Conservation (phyloP, 2,329 filamentous ascomycete genomes). For the Apiospora arundinis region DNA sequence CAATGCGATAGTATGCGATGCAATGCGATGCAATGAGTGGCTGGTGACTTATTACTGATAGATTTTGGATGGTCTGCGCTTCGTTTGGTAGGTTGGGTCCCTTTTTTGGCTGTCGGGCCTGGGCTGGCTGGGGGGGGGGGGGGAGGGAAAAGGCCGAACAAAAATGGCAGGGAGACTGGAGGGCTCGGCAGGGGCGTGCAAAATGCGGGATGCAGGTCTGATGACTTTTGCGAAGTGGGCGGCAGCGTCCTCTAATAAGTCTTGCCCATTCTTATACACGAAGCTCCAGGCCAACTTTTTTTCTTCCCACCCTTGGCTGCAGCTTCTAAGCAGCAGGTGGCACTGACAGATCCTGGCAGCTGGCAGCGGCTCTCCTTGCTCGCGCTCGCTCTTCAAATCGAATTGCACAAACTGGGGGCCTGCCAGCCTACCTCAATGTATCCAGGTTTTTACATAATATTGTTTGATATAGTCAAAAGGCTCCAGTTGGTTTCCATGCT, state of each 20-base stretch:
- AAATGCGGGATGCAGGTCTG: slow-evolving; percentile 29
- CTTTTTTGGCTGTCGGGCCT: slow-evolving; percentile 1
- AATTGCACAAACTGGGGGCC: neutral
- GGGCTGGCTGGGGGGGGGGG: slow-evolving; percentile 3
- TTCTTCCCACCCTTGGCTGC: slow-evolving; percentile 15
- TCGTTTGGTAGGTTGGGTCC: slow-evolving; percentile 17
- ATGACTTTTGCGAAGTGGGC: slow-evolving; percentile 31
- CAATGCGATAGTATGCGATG: slow-evolving; percentile 3
- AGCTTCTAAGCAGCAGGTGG: slow-evolving; percentile 23
- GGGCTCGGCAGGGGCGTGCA: slow-evolving; percentile 21
- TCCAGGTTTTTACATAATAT: neutral
- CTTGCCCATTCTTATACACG: slow-evolving; percentile 29
- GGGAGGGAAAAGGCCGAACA: slow-evolving; percentile 12
- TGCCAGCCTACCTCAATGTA: too few species aligned
- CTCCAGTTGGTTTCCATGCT: neutral
- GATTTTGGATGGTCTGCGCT: slow-evolving; percentile 7
- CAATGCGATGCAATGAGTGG: slow-evolving; percentile 6
- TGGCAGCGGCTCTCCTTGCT: neutral
- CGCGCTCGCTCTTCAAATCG: neutral
- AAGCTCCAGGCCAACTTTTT: slow-evolving; percentile 25
- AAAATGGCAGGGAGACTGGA: slow-evolving; percentile 19
- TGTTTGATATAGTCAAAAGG: neutral
- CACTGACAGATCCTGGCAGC: slow-evolving; percentile 17
- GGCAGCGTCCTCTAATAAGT: slow-evolving; percentile 30
- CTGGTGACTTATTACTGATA: slow-evolving; percentile 12